Conservation (phyloP, 169 alveolate species). For the Perkinsus chesapeaki region DNA sequence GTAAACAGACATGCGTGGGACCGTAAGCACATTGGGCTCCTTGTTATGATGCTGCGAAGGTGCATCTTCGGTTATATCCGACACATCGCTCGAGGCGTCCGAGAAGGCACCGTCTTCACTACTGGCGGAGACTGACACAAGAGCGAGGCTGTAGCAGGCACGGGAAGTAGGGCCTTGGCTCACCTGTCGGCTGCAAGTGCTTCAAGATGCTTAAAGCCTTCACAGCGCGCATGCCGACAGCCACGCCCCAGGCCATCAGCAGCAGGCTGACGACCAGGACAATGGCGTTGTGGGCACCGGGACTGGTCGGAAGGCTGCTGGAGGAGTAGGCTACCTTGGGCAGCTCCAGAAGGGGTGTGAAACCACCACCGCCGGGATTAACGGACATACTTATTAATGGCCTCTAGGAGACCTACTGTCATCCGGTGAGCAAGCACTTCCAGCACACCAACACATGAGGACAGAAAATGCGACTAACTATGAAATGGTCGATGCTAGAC, state of each 20-base stretch:
- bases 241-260: background rate
- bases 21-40: background rate
- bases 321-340: background rate
- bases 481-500: background rate
- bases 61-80: background rate
- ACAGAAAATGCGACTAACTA: background rate
- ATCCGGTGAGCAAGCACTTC: too few species aligned
- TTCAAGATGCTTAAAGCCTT: background rate
- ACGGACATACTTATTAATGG: background rate
- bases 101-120: background rate
- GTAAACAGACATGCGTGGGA: background rate
- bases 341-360: background rate
- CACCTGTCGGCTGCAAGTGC: background rate
- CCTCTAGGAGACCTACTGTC: too few species aligned
- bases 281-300: background rate
- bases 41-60: background rate
- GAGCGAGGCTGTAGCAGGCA: background rate
- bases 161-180: background rate
- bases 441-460: too few species aligned
- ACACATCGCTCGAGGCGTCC: background rate
- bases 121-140: background rate
- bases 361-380: background rate
- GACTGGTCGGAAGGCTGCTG: background rate
- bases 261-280: background rate
- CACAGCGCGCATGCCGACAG: background rate